Evolutionary conservation across 108 stramenopile species (phyloP).

Genomic region (Cyclotella baltica): DNA sequence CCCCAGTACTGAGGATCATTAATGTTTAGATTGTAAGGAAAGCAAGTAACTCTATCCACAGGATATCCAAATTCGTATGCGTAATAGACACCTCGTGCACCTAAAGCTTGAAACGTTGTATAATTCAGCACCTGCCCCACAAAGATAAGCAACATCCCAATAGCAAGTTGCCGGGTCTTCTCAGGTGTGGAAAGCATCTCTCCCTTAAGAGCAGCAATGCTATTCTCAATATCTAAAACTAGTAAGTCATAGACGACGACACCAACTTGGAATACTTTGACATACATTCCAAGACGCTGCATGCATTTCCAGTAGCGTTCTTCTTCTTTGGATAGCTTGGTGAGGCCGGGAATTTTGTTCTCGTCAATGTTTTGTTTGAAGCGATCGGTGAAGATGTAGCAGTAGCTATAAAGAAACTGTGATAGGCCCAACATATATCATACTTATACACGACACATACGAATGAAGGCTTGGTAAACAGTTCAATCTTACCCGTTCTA

Average conservation of each 20-base stretch:
- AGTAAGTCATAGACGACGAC: conserved; percentile 45
- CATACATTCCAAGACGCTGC: conserved; percentile 51
- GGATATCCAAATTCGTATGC: conserved; percentile 61
- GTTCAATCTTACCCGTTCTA: neutral
- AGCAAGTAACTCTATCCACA: conserved; percentile 45
- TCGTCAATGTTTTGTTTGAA: conserved; percentile 52
- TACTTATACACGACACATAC: no score
- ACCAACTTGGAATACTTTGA: conserved; percentile 53
- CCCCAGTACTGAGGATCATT: conserved; percentile 66
- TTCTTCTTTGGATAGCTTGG: conserved; percentile 45
- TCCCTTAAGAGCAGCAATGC: conserved; percentile 26
- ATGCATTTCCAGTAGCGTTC: conserved; percentile 46
- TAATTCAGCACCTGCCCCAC: conserved; percentile 56
- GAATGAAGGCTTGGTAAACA: neutral
- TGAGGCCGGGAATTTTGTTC: conserved; percentile 39
- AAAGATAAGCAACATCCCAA: conserved; percentile 37
- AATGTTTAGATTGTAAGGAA: conserved; percentile 59
- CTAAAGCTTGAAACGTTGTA: conserved; percentile 55
- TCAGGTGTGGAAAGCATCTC: conserved; percentile 31
- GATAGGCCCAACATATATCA: no score
- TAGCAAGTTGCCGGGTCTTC: conserved; percentile 26
- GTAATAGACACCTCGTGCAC: conserved; percentile 61
- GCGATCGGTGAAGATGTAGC: conserved; percentile 51
- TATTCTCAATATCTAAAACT: conserved; percentile 38
- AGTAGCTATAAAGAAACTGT: conserved; percentile 37